A percentile compares a stretch with the other conserved stretches of the same genome.
Evolutionary conservation across 1,284 basidiomycete species (phyloP).

Genomic region (Ganoderma sp.): DNA sequence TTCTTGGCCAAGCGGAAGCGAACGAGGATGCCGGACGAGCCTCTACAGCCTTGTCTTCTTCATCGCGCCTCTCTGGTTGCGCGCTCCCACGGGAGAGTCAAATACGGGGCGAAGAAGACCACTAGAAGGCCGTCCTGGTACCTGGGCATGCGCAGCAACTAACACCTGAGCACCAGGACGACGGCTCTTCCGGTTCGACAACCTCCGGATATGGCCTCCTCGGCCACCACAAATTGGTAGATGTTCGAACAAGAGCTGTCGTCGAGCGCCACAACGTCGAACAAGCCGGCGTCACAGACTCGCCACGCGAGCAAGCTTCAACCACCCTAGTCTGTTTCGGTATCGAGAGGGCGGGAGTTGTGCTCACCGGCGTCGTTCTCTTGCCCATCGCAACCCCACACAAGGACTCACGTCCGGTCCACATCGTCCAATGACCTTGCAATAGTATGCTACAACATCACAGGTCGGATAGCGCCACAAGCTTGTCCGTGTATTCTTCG

Average conservation of each 20-base stretch:
- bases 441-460: slow-evolving; percentile 25
- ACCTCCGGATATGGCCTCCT: neutral
- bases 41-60: neutral
- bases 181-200: neutral
- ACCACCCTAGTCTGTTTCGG: neutral
- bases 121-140: slow-evolving; percentile 11
- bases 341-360: neutral
- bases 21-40: neutral
- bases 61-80: neutral
- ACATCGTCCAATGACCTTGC: neutral
- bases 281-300: neutral
- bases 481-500: neutral
- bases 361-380: slow-evolving; percentile 1
- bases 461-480: slow-evolving; percentile 7
- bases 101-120: neutral
- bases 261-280: neutral
- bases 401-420: neutral
- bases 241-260: neutral
- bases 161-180: slow-evolving; percentile 2
- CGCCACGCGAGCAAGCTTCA: slow-evolving; percentile 4
- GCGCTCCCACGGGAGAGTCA: slow-evolving; percentile 3
- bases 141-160: slow-evolving; percentile 10
- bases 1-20: slow-evolving; percentile 2
- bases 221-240: slow-evolving; percentile 2
- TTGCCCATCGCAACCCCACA: neutral